Percentiles rank a stretch among this genome's conserved stretches.
These are phyloP conservation scores for Rubroboletus pulcherrimus DNA, from an alignment of 768 basidiomycete species.

Conservation along the genomic window DNA sequence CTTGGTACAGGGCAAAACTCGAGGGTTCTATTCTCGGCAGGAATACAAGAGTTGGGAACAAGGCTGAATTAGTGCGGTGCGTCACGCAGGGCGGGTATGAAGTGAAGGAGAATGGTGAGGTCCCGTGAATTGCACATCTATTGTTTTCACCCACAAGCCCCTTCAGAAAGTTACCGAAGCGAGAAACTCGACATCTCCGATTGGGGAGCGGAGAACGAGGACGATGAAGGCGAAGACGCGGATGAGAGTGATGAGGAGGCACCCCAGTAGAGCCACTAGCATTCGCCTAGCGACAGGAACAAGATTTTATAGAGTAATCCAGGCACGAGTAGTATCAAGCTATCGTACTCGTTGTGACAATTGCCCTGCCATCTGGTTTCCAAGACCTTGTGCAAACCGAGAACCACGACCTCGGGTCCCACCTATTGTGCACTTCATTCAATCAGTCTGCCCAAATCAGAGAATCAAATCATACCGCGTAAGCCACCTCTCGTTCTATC, in stretches of 20 bases:
- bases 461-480: constrained; percentile 44
- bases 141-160: not conserved
- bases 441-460: not conserved
- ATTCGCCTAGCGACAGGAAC: not conserved
- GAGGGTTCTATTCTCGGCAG: constrained; percentile 75
- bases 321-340: constrained; percentile 1
- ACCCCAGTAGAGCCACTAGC: not conserved
- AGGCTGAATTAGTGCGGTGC: constrained; percentile 63
- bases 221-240: constrained; percentile 18
- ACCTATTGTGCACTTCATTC: constrained; percentile 34
- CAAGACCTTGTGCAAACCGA: constrained; percentile 80
- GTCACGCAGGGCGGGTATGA: constrained; percentile 80
- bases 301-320: not conserved
- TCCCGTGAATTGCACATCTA: not conserved
- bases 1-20: constrained; percentile 56
- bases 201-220: constrained; percentile 42
- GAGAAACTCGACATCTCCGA: constrained; percentile 57
- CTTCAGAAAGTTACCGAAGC: constrained; percentile 49
- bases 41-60: constrained; percentile 67
- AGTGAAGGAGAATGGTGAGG: constrained; percentile 56
- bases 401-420: constrained; percentile 69
- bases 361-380: constrained; percentile 65
- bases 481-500: constrained; percentile 53
- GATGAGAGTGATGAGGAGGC: constrained; percentile 13
- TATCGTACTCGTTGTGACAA: constrained; percentile 21